These are phyloP conservation scores for Lantana camara DNA, from an alignment of 257 asterid genomes.

Conservation along the genomic window DNA sequence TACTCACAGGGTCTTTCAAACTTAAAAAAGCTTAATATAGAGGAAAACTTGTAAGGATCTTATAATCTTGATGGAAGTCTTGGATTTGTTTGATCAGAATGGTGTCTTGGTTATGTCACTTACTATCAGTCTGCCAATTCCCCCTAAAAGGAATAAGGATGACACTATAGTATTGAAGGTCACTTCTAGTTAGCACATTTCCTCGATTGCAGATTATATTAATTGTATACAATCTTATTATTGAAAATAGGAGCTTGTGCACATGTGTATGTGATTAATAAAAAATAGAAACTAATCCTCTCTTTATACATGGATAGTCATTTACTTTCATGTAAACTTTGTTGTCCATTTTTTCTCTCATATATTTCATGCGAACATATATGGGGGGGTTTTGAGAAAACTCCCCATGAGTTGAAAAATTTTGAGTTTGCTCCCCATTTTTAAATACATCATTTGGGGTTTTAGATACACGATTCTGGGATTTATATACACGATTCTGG, in stretches of 20 bases:
- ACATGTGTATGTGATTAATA: background rate
- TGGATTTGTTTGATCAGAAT: background rate
- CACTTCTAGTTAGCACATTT: background rate
- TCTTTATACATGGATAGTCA: too few relatives aligned
- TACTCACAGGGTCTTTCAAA: background rate
- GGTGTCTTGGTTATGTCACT: background rate
- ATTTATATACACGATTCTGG: too few relatives aligned
- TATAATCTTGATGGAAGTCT: background rate
- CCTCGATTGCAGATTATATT: background rate
- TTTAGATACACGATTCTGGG: too few relatives aligned
- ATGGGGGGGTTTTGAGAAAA: too few relatives aligned
- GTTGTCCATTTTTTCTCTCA: background rate
- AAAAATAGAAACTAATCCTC: background rate
- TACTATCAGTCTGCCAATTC: background rate
- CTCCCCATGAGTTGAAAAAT: too few relatives aligned
- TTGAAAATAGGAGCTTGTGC: too few relatives aligned
- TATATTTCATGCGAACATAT: background rate
- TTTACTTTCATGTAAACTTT: slow-evolving; percentile 4
- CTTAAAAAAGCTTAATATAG: background rate
- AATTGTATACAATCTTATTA: background rate
- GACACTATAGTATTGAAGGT: background rate
- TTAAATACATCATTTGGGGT: too few relatives aligned
- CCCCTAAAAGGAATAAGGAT: background rate
- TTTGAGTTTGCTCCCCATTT: too few relatives aligned
- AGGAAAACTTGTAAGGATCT: background rate